phyloP scores from a whole-genome alignment of 2,329 filamentous ascomycete genomes.

The Apiospora marii region DNA sequence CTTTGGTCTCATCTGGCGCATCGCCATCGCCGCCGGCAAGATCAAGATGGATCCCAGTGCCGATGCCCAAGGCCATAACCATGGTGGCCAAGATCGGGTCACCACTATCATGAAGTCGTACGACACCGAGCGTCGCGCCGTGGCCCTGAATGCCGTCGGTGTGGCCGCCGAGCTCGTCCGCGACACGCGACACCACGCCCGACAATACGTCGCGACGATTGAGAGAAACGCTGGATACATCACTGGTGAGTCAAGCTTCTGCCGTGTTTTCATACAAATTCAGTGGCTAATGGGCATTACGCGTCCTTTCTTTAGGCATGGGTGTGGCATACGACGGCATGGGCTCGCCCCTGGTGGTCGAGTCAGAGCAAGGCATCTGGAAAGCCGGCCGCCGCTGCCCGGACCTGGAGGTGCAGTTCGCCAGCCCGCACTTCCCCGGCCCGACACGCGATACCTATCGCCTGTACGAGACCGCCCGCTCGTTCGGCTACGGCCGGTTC shows the following conservation, averaged over 20 bases:
- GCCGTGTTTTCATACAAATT: too few species aligned
- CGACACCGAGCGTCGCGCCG: slow-evolving; percentile 51
- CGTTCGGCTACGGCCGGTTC: slow-evolving; percentile 44
- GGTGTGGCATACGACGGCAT: slow-evolving; percentile 49
- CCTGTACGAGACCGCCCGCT: slow-evolving; percentile 39
- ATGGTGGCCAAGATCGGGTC: too few species aligned
- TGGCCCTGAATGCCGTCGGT: slow-evolving; percentile 55
- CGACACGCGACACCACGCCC: slow-evolving; percentile 52
- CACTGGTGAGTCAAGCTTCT: slow-evolving; percentile 44
- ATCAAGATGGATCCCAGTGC: slow-evolving; percentile 31
- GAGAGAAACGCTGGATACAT: slow-evolving; percentile 57
- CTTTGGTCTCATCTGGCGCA: slow-evolving; percentile 62
- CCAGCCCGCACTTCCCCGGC: too few species aligned
- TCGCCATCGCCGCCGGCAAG: slow-evolving; percentile 43
- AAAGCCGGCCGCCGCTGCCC: slow-evolving; percentile 49
- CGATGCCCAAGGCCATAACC: slow-evolving; percentile 26
- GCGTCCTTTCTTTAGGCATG: slow-evolving; percentile 42
- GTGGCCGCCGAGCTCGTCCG: slow-evolving; percentile 55
- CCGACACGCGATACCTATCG: slow-evolving; percentile 30
- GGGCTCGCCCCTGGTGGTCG: slow-evolving; percentile 44
- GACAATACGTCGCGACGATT: slow-evolving; percentile 55
- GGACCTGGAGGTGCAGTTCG: slow-evolving; percentile 41
- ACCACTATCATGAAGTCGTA: slow-evolving; percentile 49
- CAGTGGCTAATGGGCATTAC: too few species aligned
- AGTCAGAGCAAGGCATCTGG: slow-evolving; percentile 46